A percentile compares a stretch with the other conserved stretches of the same genome.
Conservation (phyloP, 306 rosid species). For the Parietaria judaica region DNA sequence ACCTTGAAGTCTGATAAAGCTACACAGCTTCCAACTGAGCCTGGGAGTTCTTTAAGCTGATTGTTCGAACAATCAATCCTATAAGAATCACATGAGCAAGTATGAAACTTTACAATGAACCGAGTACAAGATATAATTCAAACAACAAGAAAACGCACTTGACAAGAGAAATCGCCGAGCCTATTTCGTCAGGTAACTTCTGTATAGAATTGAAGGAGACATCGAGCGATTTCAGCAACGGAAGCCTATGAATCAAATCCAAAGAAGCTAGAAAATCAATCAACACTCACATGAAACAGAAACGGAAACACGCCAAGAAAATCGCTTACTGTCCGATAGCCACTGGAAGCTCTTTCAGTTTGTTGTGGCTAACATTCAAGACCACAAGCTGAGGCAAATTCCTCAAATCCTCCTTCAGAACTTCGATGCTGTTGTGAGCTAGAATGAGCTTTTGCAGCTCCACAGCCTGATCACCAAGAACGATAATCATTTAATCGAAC, state of each 20-base stretch:
- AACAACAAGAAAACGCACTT: conserved; percentile 33
- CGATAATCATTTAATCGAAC: background rate
- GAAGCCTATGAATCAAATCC: conserved; percentile 42
- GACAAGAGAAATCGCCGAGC: conserved; percentile 70
- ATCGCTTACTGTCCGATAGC: conserved; percentile 89
- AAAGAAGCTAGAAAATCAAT: background rate
- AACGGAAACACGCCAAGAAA: background rate
- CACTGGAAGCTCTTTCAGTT: conserved; percentile 61
- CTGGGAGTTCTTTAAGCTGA: conserved; percentile 67
- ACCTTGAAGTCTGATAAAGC: conserved; percentile 80
- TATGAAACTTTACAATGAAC: background rate
- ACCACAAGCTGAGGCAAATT: conserved; percentile 57
- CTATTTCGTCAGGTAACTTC: conserved; percentile 64
- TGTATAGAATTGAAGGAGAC: conserved; percentile 55
- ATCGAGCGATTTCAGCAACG: conserved; percentile 63
- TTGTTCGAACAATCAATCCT: conserved; percentile 88
- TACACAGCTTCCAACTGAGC: conserved; percentile 63
- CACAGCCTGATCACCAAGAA: conserved; percentile 51
- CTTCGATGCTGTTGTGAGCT: conserved; percentile 68
- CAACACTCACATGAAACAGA: background rate
- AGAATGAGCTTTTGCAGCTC: conserved; percentile 84
- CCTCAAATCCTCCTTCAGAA: conserved; percentile 56
- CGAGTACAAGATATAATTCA: background rate
- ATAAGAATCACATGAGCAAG: conserved; percentile 15
- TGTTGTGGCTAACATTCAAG: conserved; percentile 79